Evolutionary conservation across 2,329 filamentous ascomycete genomes (phyloP), one percentile per base, ranked within the genome.

Genomic region (Teratosphaeria epicoccoides): DNA sequence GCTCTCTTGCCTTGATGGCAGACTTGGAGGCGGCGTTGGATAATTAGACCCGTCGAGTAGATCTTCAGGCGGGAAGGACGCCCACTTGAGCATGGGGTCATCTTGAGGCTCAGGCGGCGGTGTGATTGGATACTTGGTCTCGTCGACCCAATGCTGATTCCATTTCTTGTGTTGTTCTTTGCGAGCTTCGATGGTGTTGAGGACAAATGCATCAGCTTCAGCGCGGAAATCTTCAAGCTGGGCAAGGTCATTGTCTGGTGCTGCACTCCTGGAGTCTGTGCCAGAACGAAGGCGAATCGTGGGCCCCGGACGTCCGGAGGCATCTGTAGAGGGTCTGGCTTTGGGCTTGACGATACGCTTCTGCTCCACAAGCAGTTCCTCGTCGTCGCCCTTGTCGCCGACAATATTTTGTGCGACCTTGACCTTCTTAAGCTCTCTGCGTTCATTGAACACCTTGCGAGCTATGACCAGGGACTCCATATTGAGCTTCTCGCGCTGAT

Each of bases 121-220:
- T 48, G 87, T 88, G 58, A 97, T 79, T 48, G 91, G 89, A 58
- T 84, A 83, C 72, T 84, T 83, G 55, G 91, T 96, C 66, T 89
- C 78, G 72, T 97, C 90, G 62, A 94, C 80, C 73, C 88, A 89
- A 64, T 87, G 85, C 61, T 87, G 79, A 70, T 96, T 96, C 89
- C 91, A 96, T 67, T 86, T 83, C 61, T 85, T 82, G 71, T 96
- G 91, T 70, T 93, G 91, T 62, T 85, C 79, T 50, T 94, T 83
- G 70, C 94, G 91, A 61, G 82, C 82, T 68, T 94, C 87, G 66
- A 97, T 88, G 63, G 94, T 88, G 57, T 78, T 77, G 56, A 85
- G 79, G 59, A 96, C 82, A 61, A 87, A 82, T 59, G 86, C 88
- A 60, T 91, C 85, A 68, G 87, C 88, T 69, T 95, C 87, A 43